Evolutionary conservation across 2,329 filamentous ascomycete species (phyloP), one percentile per base, ranked within the genome.

Genomic region (Colletotrichum cuscutae): DNA sequence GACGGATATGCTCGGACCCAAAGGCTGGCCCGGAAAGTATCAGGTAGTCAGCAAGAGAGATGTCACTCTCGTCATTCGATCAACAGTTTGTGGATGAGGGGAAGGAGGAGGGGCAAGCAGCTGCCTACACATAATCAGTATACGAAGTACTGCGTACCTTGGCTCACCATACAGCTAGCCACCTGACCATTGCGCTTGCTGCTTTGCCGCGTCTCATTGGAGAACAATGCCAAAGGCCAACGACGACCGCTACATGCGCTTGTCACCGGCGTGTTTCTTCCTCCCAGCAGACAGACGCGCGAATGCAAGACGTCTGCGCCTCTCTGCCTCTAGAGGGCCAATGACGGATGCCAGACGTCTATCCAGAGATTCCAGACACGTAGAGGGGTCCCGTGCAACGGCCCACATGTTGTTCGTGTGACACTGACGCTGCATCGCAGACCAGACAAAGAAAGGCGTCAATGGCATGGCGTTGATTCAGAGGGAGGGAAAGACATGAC

Each of bases 381-480:
- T 28, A 52, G 37, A 49, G 22, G 12, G 56, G 42, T 11, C 24
- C 56, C 54, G 62, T 42, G 62, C 54, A 66, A 60, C 62, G 62
- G 62, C 53, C 67, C 30, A 59, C 57, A 49, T 49, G 42, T 57
- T 63, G 24, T 61, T 35, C 56, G 30, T 37, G 54, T 28, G 30
- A 32, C 22, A 57, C 58, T 58, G 59, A 57, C 52, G 61, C 68
- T 30, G 53, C 68, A 54, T 65, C 30, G 37, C 49, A 42, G 13
- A 15, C 35, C 24, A 19, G 35, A 57, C 68, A 22, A 67, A 67
- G 46, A 60, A 71, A 53, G 32, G 32, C 7, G 32, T 49, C 26
- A n/a, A 52, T 28, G 60, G 67, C 30, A 42, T 57, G 65, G 52
- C 58, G 58, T 35, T 57, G 52, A 32, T 63, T 63, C 66, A 57